phyloP scores from a whole-genome alignment of 768 basidiomycete species.

The Tremella yokohamensis region DNA sequence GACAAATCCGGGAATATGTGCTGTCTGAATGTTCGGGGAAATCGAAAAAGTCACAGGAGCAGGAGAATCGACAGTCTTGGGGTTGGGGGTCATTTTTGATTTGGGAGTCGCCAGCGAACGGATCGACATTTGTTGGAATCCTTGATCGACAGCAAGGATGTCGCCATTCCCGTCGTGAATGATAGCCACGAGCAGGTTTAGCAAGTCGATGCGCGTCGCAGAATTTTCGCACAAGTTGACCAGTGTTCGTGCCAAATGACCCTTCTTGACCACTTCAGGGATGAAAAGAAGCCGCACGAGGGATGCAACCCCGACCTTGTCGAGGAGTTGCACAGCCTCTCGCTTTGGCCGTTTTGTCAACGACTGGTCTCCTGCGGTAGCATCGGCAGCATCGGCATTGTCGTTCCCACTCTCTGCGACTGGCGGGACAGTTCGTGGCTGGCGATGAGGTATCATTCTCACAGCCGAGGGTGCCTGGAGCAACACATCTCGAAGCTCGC shows the following conservation, averaged over 20 bases:
- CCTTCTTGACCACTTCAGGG: conserved; percentile 85
- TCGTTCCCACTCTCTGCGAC: conserved; percentile 56
- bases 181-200: conserved; percentile 89
- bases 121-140: conserved; percentile 85
- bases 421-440: conserved; percentile 82
- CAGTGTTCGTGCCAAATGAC: conserved; percentile 77
- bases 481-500: conserved; percentile 82
- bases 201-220: conserved; percentile 82
- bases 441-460: conserved; percentile 56
- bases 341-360: conserved; percentile 54
- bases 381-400: neutral
- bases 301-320: conserved; percentile 80
- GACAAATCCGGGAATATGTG: conserved; percentile 84
- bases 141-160: conserved; percentile 83
- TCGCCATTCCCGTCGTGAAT: conserved; percentile 94
- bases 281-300: conserved; percentile 92
- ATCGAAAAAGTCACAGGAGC: conserved; percentile 55
- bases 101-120: conserved; percentile 57
- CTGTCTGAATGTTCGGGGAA: conserved; percentile 56
- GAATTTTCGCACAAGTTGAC: conserved; percentile 94
- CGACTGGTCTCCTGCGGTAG: neutral
- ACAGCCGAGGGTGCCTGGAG: conserved; percentile 60
- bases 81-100: conserved; percentile 64
- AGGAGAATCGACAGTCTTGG: conserved; percentile 40
- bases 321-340: conserved; percentile 88